These are phyloP conservation scores for Chalaropsis ovoidea DNA, from an alignment of 2,329 filamentous ascomycete genomes.

Conservation along the genomic window DNA sequence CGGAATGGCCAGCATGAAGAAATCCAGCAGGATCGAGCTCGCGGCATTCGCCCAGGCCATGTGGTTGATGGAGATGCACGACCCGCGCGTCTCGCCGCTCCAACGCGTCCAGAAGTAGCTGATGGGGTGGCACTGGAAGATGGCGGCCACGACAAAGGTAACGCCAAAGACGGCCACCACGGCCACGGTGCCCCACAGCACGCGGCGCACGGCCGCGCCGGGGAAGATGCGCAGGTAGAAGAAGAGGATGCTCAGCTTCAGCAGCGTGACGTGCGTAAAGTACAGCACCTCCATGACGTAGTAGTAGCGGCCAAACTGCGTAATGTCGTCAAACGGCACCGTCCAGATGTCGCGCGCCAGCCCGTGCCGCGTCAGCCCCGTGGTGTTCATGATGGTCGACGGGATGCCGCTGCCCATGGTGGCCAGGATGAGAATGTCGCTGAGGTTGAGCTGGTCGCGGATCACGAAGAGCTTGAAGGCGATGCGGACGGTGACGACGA, in stretches of 20 bases:
- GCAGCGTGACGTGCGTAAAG: conserved; percentile 36
- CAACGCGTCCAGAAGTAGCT: conserved; percentile 43
- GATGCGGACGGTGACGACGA: conserved; percentile 35
- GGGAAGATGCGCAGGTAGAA: conserved; percentile 46
- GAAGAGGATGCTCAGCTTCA: conserved; percentile 41
- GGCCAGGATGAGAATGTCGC: conserved; percentile 33
- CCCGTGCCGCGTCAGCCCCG: conserved; percentile 32
- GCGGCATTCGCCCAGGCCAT: conserved; percentile 40
- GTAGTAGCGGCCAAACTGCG: conserved; percentile 34
- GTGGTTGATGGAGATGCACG: conserved; percentile 38
- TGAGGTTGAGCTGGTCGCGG: conserved; percentile 31
- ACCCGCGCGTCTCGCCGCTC: conserved; percentile 38
- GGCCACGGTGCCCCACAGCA: conserved; percentile 35
- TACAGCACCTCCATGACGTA: conserved; percentile 37
- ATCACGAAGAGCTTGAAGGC: conserved; percentile 31
- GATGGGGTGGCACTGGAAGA: conserved; percentile 42
- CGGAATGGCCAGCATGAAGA: conserved; percentile 41
- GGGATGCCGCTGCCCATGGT: conserved; percentile 30
- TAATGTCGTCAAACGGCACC: conserved; percentile 34
- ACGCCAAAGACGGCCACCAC: conserved; percentile 33
- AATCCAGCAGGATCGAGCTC: conserved; percentile 40
- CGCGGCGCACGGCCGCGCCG: conserved; percentile 30
- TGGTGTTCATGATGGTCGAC: conserved; percentile 30
- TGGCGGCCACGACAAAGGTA: conserved; percentile 34
- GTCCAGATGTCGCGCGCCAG: conserved; percentile 41